phyloP scores from a whole-genome alignment of 1,139 yeast species.

The Williopsis jadinii region DNA sequence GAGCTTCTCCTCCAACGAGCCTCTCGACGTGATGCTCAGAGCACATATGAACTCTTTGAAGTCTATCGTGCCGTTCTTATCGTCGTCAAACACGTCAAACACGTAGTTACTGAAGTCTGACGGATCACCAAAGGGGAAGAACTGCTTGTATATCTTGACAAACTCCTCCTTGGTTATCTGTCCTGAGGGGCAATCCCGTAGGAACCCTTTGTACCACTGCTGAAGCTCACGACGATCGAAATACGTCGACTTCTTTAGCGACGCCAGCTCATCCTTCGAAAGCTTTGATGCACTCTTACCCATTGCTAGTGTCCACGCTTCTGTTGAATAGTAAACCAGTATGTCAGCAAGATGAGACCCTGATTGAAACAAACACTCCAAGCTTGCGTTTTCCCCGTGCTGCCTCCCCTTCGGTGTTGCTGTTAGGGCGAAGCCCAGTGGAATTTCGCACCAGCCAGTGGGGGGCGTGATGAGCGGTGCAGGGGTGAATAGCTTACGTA shows the following conservation, averaged over 20 bases:
- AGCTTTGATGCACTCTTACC: slow-evolving; percentile 93
- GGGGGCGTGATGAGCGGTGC: too few species aligned
- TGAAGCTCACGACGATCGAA: slow-evolving; percentile 92
- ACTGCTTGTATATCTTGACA: slow-evolving; percentile 87
- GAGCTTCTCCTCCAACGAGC: slow-evolving; percentile 78
- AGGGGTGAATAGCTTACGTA: too few species aligned
- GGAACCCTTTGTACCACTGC: slow-evolving; percentile 96
- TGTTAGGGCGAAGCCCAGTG: too few species aligned
- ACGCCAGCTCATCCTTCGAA: slow-evolving; percentile 82
- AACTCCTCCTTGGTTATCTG: slow-evolving; percentile 84
- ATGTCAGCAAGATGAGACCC: too few species aligned
- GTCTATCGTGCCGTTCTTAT: slow-evolving; percentile 74
- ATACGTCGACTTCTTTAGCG: slow-evolving; percentile 79
- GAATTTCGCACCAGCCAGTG: too few species aligned
- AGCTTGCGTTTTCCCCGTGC: too few species aligned
- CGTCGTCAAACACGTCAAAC: slow-evolving; percentile 83
- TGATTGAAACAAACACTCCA: too few species aligned
- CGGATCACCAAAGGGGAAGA: slow-evolving; percentile 98
- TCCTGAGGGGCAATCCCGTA: slow-evolving; percentile 91
- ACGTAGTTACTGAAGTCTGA: slow-evolving; percentile 83
- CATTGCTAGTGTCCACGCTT: slow-evolving; percentile 36
- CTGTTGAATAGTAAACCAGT: background rate
- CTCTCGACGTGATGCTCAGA: slow-evolving; percentile 81
- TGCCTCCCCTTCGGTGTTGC: too few species aligned
- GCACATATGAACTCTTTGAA: slow-evolving; percentile 92